Conservation (phyloP, 1,139 yeast species). For the Blastobotrys persicus region DNA sequence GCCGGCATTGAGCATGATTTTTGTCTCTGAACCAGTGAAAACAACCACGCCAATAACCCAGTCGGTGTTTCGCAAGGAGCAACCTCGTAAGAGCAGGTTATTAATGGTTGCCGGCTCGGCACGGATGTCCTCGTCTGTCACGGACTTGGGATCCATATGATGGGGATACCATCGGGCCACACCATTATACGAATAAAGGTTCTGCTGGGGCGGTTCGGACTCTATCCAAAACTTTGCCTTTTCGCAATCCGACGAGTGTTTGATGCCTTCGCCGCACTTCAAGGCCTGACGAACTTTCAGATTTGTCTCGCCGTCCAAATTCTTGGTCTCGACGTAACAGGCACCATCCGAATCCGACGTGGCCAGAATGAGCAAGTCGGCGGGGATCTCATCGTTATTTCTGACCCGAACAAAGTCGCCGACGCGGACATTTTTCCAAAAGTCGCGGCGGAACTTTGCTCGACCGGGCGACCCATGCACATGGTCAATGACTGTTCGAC, state of each 20-base stretch:
- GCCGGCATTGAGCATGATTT: slow-evolving; percentile 92
- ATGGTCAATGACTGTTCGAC: slow-evolving; percentile 37
- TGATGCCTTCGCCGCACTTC: slow-evolving; percentile 61
- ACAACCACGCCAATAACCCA: slow-evolving; percentile 94
- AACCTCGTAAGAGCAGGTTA: slow-evolving; percentile 83
- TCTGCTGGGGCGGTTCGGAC: slow-evolving; percentile 87
- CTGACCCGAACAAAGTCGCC: slow-evolving; percentile 87
- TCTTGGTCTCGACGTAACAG: slow-evolving; percentile 90
- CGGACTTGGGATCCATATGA: slow-evolving; percentile 13
- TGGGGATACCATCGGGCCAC: slow-evolving; percentile 53
- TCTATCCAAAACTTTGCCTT: slow-evolving; percentile 76
- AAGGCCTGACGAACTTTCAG: slow-evolving; percentile 75
- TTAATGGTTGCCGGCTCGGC: slow-evolving; percentile 71
- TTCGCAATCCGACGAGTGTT: slow-evolving; percentile 67
- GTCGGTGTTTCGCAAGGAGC: slow-evolving; percentile 81
- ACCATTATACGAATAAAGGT: slow-evolving; percentile 80
- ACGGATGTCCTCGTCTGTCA: slow-evolving; percentile 13
- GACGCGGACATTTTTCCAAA: slow-evolving; percentile 85
- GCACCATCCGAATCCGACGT: slow-evolving; percentile 88
- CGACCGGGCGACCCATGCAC: slow-evolving; percentile 30
- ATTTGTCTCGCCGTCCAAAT: slow-evolving; percentile 95
- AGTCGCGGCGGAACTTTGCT: slow-evolving; percentile 58
- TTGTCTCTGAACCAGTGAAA: slow-evolving; percentile 89
- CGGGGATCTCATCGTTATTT: slow-evolving; percentile 90
- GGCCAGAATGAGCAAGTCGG: slow-evolving; percentile 77